phyloP scores from a whole-genome alignment of 805 yeast species.

The Candida arabinofermentans region DNA sequence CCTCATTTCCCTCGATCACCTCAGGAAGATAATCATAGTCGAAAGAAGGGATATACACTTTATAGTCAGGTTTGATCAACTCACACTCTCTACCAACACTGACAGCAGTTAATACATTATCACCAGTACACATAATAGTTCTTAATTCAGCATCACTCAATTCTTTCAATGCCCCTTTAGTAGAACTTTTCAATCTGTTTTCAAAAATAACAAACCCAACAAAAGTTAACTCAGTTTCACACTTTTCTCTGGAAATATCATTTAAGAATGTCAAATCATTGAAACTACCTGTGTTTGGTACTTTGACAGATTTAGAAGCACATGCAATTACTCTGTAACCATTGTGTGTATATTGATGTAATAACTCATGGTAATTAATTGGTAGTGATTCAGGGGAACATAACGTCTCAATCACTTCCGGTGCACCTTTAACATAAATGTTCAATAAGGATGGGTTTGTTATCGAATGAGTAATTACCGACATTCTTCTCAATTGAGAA shows the following conservation, averaged over 20 bases:
- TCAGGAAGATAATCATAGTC: slow-evolving; percentile 37
- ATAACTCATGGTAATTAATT: slow-evolving; percentile 60
- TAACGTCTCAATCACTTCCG: slow-evolving; percentile 81
- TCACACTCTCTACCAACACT: slow-evolving; percentile 88
- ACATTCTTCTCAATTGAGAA: slow-evolving; percentile 84
- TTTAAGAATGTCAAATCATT: slow-evolving; percentile 48
- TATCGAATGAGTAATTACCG: slow-evolving; percentile 61
- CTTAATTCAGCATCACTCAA: slow-evolving; percentile 69
- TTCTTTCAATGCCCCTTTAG: slow-evolving; percentile 55
- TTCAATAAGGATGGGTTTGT: slow-evolving; percentile 28
- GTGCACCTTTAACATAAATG: slow-evolving; percentile 91
- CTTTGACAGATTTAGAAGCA: slow-evolving; percentile 50
- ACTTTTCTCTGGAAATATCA: slow-evolving; percentile 52
- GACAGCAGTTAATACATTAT: slow-evolving; percentile 88
- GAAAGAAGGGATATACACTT: slow-evolving; percentile 62
- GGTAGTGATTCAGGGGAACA: slow-evolving; percentile 76
- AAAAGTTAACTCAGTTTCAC: slow-evolving; percentile 68
- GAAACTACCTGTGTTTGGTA: slow-evolving; percentile 10
- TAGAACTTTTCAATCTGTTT: slow-evolving; percentile 74
- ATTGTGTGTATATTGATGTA: slow-evolving; percentile 83
- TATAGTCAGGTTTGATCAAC: slow-evolving; percentile 42
- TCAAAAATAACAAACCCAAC: slow-evolving; percentile 91
- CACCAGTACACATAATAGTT: slow-evolving; percentile 97
- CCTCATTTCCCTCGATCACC: slow-evolving; percentile 7
- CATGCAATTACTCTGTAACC: slow-evolving; percentile 96